phyloP scores from a whole-genome alignment of 1,284 basidiomycete species.

The Cutaneotrichosporon spelunceum region DNA sequence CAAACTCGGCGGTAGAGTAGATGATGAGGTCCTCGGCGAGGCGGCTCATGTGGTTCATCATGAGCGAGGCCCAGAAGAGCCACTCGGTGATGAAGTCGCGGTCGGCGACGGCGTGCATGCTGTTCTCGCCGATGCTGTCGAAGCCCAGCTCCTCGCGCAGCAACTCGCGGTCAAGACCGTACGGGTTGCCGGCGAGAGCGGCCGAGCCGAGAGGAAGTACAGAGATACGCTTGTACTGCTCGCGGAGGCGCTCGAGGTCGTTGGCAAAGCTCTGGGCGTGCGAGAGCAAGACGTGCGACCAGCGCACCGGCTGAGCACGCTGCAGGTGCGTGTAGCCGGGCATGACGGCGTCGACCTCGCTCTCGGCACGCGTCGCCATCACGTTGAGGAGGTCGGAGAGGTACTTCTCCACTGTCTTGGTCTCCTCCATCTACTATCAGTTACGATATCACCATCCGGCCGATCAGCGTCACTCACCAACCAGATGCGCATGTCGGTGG shows the following conservation, averaged over 20 bases:
- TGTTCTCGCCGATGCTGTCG: conserved; percentile 80
- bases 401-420: conserved; percentile 65
- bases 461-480: conserved; percentile 48
- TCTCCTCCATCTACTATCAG: conserved; percentile 61
- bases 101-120: conserved; percentile 91
- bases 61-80: conserved; percentile 90
- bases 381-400: conserved; percentile 78
- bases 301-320: conserved; percentile 95
- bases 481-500: conserved; percentile 97
- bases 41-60: conserved; percentile 89
- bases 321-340: conserved; percentile 97
- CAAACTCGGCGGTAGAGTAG: conserved; percentile 95
- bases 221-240: conserved; percentile 79
- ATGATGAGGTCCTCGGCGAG: conserved; percentile 95
- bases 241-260: conserved; percentile 81
- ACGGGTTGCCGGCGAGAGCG: conserved; percentile 94
- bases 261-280: conserved; percentile 87
- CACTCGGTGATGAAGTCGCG: conserved; percentile 97
- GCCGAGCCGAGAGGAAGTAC: conserved; percentile 91
- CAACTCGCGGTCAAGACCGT: conserved; percentile 83
- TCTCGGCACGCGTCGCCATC: conserved; percentile 84
- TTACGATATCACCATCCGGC: neutral
- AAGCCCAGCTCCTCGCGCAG: conserved; percentile 83
- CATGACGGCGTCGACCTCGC: conserved; percentile 84
- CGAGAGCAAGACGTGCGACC: conserved; percentile 94